These are phyloP conservation scores for Trichoderma asperelloides DNA, from an alignment of 495 filamentous ascomycete species.

Conservation along the genomic window DNA sequence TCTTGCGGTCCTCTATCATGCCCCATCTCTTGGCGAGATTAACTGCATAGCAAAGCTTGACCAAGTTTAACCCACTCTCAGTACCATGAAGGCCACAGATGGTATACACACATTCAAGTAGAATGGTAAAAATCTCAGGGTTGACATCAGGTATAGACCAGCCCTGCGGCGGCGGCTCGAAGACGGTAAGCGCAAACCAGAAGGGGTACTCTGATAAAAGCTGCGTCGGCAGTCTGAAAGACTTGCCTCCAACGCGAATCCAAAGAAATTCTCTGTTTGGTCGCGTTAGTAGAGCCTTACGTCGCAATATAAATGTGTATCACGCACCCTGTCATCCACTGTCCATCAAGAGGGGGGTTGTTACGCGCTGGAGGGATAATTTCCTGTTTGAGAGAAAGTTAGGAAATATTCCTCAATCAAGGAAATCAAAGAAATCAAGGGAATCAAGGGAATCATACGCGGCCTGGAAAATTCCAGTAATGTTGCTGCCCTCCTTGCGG, in stretches of 20 bases:
- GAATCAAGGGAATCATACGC: too few species aligned
- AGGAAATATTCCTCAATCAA: too few species aligned
- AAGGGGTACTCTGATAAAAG: neutral
- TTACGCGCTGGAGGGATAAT: too few species aligned
- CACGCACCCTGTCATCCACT: too few species aligned
- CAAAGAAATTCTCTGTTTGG: too few species aligned
- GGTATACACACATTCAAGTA: neutral
- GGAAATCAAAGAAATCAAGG: too few species aligned
- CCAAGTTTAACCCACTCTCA: neutral
- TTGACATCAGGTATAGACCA: neutral
- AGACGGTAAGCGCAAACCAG: neutral
- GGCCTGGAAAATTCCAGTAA: too few species aligned
- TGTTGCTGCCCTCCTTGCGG: too few species aligned
- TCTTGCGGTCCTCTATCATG: neutral
- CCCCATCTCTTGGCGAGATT: neutral
- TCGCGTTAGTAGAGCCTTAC: neutral
- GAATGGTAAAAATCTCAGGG: conserved; percentile 1
- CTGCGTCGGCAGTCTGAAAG: neutral
- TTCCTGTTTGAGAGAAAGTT: too few species aligned
- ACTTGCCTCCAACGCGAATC: neutral
- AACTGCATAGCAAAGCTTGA: neutral
- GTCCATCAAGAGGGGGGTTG: too few species aligned
- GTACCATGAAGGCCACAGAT: neutral
- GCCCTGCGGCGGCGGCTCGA: neutral
- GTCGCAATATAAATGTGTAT: too few species aligned